These are phyloP conservation scores for Plectosphaerella cucumerina DNA, from an alignment of 2,329 filamentous ascomycete species.

Conservation along the genomic window DNA sequence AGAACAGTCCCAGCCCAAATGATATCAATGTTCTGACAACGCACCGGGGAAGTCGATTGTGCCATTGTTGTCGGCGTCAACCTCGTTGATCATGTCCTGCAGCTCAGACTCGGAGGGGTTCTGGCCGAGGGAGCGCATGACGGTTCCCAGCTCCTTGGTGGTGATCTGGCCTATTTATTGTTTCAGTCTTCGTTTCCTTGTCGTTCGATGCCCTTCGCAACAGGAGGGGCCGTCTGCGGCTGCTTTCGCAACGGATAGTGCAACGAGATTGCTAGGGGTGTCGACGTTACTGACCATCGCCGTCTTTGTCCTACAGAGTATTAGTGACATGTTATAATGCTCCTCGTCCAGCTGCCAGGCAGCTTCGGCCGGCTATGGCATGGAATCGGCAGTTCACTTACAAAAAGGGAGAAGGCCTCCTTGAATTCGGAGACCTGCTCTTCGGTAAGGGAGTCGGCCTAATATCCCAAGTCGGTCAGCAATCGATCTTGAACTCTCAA, in stretches of 20 bases:
- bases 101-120: slow-evolving; percentile 87
- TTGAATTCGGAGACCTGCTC: slow-evolving; percentile 99
- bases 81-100: slow-evolving; percentile 93
- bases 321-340: neutral
- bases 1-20: slow-evolving; percentile 14
- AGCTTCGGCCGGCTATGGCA: neutral
- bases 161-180: slow-evolving; percentile 72
- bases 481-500: neutral
- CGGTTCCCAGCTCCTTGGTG: slow-evolving; percentile 84
- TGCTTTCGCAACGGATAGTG: neutral
- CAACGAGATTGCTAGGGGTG: neutral
- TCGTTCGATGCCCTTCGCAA: neutral
- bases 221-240: too few species aligned
- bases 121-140: slow-evolving; percentile 86
- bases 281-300: slow-evolving; percentile 66
- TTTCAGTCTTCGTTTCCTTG: slow-evolving; percentile 19
- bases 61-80: slow-evolving; percentile 88
- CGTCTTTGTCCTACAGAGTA: slow-evolving; percentile 71
- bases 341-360: neutral
- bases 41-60: slow-evolving; percentile 88
- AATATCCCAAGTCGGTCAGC: slow-evolving; percentile 13
- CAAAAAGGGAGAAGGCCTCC: slow-evolving; percentile 99
- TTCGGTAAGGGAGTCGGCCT: slow-evolving; percentile 98
- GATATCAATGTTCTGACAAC: slow-evolving; percentile 17
- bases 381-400: slow-evolving; percentile 50